A percentile compares a stretch with the other conserved stretches of the same genome.
These are phyloP conservation scores for Sclerotinia nivalis DNA, from an alignment of 2,329 filamentous ascomycete species.

Conservation along the genomic window DNA sequence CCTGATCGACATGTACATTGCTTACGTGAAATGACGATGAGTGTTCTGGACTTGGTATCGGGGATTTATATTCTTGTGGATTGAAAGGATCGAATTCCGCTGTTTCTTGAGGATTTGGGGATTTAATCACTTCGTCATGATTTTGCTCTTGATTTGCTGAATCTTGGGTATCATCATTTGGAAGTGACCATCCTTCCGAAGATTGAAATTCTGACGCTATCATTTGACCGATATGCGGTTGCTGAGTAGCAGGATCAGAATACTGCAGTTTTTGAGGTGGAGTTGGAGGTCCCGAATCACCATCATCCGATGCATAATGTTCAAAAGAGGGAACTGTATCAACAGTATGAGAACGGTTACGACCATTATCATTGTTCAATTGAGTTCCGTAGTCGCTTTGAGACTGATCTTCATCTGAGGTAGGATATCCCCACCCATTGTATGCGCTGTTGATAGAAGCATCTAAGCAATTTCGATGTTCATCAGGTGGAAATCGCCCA, in stretches of 20 bases:
- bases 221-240: constrained; percentile 21
- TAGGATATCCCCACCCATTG: constrained; percentile 1
- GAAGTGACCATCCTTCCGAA: constrained; percentile 14
- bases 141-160: constrained; percentile 1
- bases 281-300: constrained; percentile 16
- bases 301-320: constrained; percentile 32
- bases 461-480: constrained; percentile 16
- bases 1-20: constrained; percentile 18
- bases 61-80: constrained; percentile 28
- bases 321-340: constrained; percentile 36
- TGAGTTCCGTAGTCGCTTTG: constrained; percentile 8
- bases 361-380: neutral
- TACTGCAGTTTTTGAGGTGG: constrained; percentile 15
- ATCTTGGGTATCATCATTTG: neutral
- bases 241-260: neutral
- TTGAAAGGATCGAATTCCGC: constrained; percentile 32
- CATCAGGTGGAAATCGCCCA: constrained; percentile 5
- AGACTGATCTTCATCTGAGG: neutral
- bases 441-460: constrained; percentile 13
- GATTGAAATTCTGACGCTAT: constrained; percentile 19
- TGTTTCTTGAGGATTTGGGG: constrained; percentile 23
- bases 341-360: constrained; percentile 30
- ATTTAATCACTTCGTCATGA: constrained; percentile 6
- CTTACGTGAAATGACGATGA: constrained; percentile 8
- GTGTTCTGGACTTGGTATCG: constrained; percentile 10